A percentile compares a stretch with the other conserved stretches of the same genome.
phyloP scores from a whole-genome alignment of 2,329 filamentous ascomycete genomes.

The Penicillium olsonii region DNA sequence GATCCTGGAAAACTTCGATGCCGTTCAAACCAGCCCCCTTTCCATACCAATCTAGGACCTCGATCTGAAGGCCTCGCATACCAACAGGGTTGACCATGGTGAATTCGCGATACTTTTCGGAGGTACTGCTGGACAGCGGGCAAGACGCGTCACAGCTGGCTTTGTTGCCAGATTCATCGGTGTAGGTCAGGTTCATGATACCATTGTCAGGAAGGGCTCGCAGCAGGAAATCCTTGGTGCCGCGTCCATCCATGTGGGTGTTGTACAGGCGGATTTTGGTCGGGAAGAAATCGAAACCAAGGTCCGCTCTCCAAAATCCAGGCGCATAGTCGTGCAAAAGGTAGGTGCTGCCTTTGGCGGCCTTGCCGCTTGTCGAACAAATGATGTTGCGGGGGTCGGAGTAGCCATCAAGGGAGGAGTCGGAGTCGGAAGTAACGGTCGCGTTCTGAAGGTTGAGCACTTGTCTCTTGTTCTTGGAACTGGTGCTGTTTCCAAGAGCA shows the following conservation, averaged over 20 bases:
- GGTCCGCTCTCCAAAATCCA: constrained; percentile 81
- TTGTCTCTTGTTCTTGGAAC: constrained; percentile 63
- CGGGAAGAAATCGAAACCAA: constrained; percentile 81
- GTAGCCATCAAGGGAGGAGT: constrained; percentile 65
- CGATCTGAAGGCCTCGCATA: constrained; percentile 83
- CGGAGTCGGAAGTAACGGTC: constrained; percentile 66
- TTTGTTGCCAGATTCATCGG: constrained; percentile 69
- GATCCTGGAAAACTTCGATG: constrained; percentile 82
- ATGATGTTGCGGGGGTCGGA: constrained; percentile 77
- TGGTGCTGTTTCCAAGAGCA: constrained; percentile 77
- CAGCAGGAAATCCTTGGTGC: constrained; percentile 85
- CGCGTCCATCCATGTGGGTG: constrained; percentile 77
- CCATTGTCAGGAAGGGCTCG: constrained; percentile 82
- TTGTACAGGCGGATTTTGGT: constrained; percentile 88
- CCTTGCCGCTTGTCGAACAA: constrained; percentile 70
- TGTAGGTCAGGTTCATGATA: constrained; percentile 95
- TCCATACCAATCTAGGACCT: constrained; percentile 87
- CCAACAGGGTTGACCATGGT: constrained; percentile 83
- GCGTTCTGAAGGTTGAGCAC: constrained; percentile 82
- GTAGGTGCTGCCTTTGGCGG: constrained; percentile 78
- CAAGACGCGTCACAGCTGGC: constrained; percentile 78
- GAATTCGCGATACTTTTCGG: constrained; percentile 78
- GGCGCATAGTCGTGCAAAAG: constrained; percentile 71
- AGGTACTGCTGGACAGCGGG: constrained; percentile 72
- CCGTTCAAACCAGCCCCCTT: constrained; percentile 80